Percentiles rank a stretch among this genome's conserved stretches.
Conservation (phyloP, 768 basidiomycete genomes). For the Leccinum uliginosum region DNA sequence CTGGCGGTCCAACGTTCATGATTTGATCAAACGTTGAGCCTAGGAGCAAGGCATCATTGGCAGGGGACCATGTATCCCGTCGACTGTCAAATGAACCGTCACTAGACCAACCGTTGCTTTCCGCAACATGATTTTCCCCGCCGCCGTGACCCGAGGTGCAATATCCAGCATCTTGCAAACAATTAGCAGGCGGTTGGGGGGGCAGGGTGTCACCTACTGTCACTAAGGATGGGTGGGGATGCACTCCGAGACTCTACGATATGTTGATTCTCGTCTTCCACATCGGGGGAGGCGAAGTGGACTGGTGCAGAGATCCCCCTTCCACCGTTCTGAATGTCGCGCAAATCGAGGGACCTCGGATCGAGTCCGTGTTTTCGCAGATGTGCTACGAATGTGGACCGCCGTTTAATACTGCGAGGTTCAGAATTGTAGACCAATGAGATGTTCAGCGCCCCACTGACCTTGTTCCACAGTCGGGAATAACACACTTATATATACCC, state of each 20-base stretch:
- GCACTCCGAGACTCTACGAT: constrained; percentile 4
- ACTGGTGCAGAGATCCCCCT: constrained; percentile 12
- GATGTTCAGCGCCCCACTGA: constrained; percentile 18
- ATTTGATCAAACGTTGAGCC: constrained; percentile 4
- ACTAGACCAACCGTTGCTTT: constrained; percentile 3
- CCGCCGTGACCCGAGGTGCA: not conserved
- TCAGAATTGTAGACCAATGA: not conserved
- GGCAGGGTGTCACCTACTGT: constrained; percentile 13
- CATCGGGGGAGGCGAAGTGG: constrained; percentile 1
- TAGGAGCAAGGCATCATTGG: not conserved
- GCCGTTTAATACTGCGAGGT: constrained; percentile 48
- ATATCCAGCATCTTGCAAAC: constrained; percentile 12
- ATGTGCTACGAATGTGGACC: constrained; percentile 53
- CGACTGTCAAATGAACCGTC: constrained; percentile 5
- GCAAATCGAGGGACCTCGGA: constrained; percentile 15
- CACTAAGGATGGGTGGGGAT: constrained; percentile 4
- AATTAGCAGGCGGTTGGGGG: not conserved
- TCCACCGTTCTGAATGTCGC: constrained; percentile 17
- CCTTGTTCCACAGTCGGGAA: constrained; percentile 45
- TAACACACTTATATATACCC: constrained; percentile 44
- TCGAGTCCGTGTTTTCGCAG: constrained; percentile 46
- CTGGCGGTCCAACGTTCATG: not conserved
- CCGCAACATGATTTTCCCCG: not conserved
- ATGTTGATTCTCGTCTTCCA: not conserved
- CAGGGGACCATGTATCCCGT: not conserved